A percentile compares a stretch with the other conserved stretches of the same genome.
Evolutionary conservation across 495 filamentous ascomycete species (phyloP).

Genomic region (Clohesyomyces aquaticus): DNA sequence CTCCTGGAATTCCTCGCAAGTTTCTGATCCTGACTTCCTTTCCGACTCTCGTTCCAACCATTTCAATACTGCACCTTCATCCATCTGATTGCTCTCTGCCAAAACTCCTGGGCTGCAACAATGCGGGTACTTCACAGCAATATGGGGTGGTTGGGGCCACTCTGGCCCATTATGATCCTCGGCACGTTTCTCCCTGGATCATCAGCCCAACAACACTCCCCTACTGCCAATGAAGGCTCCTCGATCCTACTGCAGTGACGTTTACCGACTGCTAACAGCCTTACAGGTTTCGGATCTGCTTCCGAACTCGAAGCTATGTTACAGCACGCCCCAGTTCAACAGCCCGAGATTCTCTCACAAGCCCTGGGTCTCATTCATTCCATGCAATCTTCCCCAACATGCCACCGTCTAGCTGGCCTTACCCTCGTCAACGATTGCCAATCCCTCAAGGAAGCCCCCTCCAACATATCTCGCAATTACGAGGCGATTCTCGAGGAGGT

Average conservation of each 20-base stretch:
- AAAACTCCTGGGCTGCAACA: neutral
- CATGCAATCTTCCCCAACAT: conserved; percentile 38
- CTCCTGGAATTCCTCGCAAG: neutral
- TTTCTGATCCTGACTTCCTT: neutral
- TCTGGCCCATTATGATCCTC: neutral
- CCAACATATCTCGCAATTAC: neutral
- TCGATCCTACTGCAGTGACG: neutral
- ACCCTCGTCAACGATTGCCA: conserved; percentile 47
- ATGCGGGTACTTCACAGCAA: neutral
- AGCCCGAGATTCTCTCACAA: conserved; percentile 27
- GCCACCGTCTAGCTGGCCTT: conserved; percentile 39
- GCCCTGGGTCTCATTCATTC: conserved; percentile 34
- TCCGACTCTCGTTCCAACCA: neutral
- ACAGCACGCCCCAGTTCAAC: conserved; percentile 17
- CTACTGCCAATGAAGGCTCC: neutral
- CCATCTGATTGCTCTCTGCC: neutral
- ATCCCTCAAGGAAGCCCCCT: conserved; percentile 28
- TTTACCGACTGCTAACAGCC: neutral
- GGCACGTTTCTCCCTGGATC: neutral
- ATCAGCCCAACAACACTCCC: neutral
- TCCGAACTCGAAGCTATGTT: conserved; percentile 23
- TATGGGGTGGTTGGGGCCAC: neutral
- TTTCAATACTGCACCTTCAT: neutral
- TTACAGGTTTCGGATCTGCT: neutral
- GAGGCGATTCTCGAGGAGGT: conserved; percentile 38